Percentiles rank a stretch among this genome's conserved stretches.
Evolutionary conservation across 2,329 filamentous ascomycete species (phyloP).

Genomic region (Sporothrix schenckii): DNA sequence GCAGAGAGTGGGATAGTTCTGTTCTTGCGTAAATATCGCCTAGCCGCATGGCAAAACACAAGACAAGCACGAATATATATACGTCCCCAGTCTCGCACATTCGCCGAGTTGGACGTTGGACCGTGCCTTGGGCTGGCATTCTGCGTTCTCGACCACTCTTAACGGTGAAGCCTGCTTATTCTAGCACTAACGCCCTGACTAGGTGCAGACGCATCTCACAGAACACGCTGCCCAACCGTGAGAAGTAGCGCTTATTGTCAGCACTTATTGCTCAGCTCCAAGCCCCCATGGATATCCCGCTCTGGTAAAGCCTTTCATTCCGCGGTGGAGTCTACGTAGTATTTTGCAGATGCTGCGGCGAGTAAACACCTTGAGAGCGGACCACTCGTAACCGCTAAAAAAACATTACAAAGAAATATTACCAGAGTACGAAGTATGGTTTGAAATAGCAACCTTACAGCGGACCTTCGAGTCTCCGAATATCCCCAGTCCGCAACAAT

Average conservation of each 20-base stretch:
- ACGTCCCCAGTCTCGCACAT: background rate
- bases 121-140: background rate
- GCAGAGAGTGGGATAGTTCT: background rate
- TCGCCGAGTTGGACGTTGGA: background rate
- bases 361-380: too few species aligned
- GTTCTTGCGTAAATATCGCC: background rate
- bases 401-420: too few species aligned
- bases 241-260: background rate
- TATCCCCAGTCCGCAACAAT: too few species aligned
- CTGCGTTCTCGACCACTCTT: background rate
- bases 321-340: background rate
- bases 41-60: background rate
- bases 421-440: too few species aligned
- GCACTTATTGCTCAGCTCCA: background rate
- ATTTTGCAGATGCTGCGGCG: background rate
- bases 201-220: background rate
- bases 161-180: background rate
- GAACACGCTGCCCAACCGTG: background rate
- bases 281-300: too few species aligned
- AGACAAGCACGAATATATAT: slow-evolving; percentile 8
- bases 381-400: background rate
- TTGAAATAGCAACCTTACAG: too few species aligned
- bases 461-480: too few species aligned
- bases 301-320: too few species aligned
- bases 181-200: background rate